A percentile compares a stretch with the other conserved stretches of the same genome.
Evolutionary conservation across 129 eudicot genomes (phyloP).

Genomic region (Deinandra increscens): DNA sequence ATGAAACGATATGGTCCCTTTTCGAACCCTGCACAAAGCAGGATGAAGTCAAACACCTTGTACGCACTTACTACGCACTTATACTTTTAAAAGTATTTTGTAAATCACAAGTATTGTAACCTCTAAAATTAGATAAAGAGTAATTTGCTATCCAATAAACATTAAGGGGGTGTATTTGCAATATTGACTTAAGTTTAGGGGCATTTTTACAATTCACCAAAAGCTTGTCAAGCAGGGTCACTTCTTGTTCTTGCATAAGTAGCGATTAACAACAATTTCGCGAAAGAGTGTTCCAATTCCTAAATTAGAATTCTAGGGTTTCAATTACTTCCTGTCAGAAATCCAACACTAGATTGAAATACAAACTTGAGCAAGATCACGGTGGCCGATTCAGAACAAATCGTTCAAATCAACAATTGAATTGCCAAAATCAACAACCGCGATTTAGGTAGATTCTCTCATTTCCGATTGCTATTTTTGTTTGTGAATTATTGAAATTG

Average conservation of each 20-base stretch:
- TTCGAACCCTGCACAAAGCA: too few relatives aligned
- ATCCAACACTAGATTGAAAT: constrained; percentile 21
- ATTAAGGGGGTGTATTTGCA: constrained; percentile 10
- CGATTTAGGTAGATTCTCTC: constrained; percentile 33
- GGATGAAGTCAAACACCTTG: too few relatives aligned
- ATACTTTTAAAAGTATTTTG: too few relatives aligned
- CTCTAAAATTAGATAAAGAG: too few relatives aligned
- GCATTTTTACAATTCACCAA: constrained; percentile 4
- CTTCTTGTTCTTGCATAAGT: constrained; percentile 32
- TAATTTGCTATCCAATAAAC: too few relatives aligned
- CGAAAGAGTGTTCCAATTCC: constrained; percentile 27
- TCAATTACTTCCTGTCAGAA: constrained; percentile 8
- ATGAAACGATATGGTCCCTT: too few relatives aligned
- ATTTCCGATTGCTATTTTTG: constrained; percentile 20
- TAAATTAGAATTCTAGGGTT: constrained; percentile 39
- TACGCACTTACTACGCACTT: too few relatives aligned
- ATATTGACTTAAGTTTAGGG: constrained; percentile 14
- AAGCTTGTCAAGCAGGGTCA: constrained; percentile 30
- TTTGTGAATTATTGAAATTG: constrained; percentile 18
- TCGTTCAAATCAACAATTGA: constrained; percentile 12
- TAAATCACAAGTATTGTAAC: too few relatives aligned
- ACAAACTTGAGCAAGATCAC: background rate
- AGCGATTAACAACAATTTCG: constrained; percentile 9
- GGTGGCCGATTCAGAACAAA: background rate
- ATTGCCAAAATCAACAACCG: constrained; percentile 27